Evolutionary conservation across 495 filamentous ascomycete genomes (phyloP), one percentile per base, ranked within the genome.

Genomic region (Aspergillus conjunctus): DNA sequence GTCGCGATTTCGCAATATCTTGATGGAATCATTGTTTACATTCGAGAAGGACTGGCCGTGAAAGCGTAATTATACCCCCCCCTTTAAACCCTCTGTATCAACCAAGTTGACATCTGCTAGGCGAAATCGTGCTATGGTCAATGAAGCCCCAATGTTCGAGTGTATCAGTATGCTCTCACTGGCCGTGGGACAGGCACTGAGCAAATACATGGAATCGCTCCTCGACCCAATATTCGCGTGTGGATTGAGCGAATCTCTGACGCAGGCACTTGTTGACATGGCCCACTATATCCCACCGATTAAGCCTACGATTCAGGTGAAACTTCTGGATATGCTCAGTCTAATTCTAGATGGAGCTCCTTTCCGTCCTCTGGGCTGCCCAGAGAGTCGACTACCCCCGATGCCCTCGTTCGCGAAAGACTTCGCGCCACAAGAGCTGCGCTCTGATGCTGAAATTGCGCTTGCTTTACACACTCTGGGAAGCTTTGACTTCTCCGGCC

Each of bases 191-290:
- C 96, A 98, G 77, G 89, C 93, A 1, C 84, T 99, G 61, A 97
- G 90, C 82, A 98, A 97, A 69, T 96, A 97, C 68, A 96, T 99
- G 89, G 92, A 97, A 66, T 90, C 91, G 17, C 76, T 98, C 22
- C 84, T 99, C 2, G 93, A 98, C 64, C 92, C 95, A 4, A 97
- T 99, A 61, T 98, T 99, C 73, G 91, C 91, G 17, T 99, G 94
- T 64, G 93, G 93, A 46, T 80, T 99, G 41, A 96, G 90, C 56
- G 88, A 91, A 62, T 91, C 94, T 52, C 82, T 99, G 18, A 96
- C 91, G 0, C 93, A 98, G 70, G 94, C 94, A 14, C 78, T 99
- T 51, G 92, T 97, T 20, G 94, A 98, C 69, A 96, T 99, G 90
- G 93, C 94, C 43, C 94, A 97, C 69, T 98, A 98, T 70, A 96